A percentile compares a stretch with the other conserved stretches of the same genome.
phyloP scores from a whole-genome alignment of 768 basidiomycete species.

The Rubroboletus pulcherrimus region DNA sequence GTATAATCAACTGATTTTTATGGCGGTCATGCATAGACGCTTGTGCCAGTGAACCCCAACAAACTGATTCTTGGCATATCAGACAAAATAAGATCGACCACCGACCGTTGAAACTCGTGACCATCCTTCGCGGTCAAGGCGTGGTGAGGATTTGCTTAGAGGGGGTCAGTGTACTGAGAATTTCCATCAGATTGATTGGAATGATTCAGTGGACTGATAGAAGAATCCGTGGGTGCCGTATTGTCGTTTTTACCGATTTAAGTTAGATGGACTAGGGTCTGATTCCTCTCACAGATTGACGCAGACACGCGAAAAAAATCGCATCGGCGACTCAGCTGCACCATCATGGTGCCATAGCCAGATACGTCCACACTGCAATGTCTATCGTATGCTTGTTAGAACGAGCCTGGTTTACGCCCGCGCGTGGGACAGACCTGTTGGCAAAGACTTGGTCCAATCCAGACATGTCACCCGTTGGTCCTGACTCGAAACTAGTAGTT shows the following conservation, averaged over 20 bases:
- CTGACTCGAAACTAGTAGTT: neutral
- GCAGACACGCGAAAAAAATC: neutral
- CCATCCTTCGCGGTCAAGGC: neutral
- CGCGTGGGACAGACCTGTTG: neutral
- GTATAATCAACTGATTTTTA: slow-evolving; percentile 3
- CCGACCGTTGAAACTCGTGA: slow-evolving; percentile 8
- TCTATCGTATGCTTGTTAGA: slow-evolving; percentile 2
- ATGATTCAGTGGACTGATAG: slow-evolving; percentile 1
- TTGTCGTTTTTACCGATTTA: slow-evolving; percentile 13
- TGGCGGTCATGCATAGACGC: neutral
- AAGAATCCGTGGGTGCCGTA: slow-evolving; percentile 10
- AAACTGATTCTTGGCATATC: neutral
- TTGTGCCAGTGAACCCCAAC: neutral
- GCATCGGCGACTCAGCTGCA: neutral
- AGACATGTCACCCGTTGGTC: neutral
- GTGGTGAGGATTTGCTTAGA: neutral
- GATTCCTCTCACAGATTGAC: slow-evolving; percentile 10
- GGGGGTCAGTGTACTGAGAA: neutral
- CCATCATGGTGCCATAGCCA: neutral
- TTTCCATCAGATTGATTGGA: neutral
- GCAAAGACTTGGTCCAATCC: neutral
- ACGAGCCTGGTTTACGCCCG: neutral
- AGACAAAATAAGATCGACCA: slow-evolving; percentile 4
- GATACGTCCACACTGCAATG: neutral
- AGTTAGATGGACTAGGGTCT: slow-evolving; percentile 7